These are phyloP conservation scores for Acacia pycnantha DNA, from an alignment of 331 rosid species.

Conservation along the genomic window DNA sequence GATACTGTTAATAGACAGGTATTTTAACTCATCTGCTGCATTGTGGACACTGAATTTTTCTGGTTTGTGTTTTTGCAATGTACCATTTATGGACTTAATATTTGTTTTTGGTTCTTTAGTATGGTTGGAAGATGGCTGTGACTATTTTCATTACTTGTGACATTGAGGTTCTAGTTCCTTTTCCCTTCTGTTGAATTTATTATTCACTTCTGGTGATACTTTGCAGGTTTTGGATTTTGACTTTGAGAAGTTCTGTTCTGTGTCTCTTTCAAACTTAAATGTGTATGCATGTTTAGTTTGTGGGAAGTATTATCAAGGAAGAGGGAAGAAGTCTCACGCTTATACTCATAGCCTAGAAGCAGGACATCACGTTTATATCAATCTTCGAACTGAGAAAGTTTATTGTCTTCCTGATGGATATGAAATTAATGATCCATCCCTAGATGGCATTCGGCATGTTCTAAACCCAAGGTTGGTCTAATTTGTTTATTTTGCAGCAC, in stretches of 20 bases:
- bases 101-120: not conserved
- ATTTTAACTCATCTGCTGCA: conserved; percentile 18
- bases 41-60: not conserved
- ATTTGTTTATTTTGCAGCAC: conserved; percentile 11
- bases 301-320: conserved; percentile 95
- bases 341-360: conserved; percentile 98
- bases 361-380: conserved; percentile 91
- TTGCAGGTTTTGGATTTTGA: conserved; percentile 96
- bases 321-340: conserved; percentile 95
- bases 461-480: conserved; percentile 78
- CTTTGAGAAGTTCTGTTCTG: conserved; percentile 94
- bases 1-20: conserved; percentile 99
- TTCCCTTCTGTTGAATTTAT: not conserved
- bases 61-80: not conserved
- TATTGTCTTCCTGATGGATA: conserved; percentile 98
- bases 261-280: conserved; percentile 84
- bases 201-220: conserved; percentile 12
- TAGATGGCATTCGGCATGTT: conserved; percentile 90
- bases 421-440: conserved; percentile 91
- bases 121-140: not conserved
- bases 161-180: not conserved
- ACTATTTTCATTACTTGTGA: not conserved
- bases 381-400: conserved; percentile 92
- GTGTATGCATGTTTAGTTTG: conserved; percentile 97
- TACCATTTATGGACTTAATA: not conserved